phyloP scores from a whole-genome alignment of 441 rosid genomes.

The Breynia disticha region DNA sequence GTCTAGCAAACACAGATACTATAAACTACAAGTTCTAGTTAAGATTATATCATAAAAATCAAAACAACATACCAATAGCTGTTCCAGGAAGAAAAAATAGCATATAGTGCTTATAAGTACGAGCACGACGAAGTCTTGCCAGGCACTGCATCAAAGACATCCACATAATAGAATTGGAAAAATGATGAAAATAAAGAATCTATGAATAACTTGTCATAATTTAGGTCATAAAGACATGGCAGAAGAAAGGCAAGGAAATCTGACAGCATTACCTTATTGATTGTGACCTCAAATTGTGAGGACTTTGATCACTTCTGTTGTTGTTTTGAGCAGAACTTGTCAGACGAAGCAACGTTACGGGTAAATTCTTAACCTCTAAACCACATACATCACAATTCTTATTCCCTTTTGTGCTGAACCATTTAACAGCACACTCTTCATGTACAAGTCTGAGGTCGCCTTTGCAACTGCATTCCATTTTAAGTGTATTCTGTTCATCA shows the following conservation, averaged over 20 bases:
- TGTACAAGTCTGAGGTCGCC: conserved; percentile 85
- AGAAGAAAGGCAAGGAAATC: background rate
- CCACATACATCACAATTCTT: conserved; percentile 90
- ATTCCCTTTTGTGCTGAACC: conserved; percentile 86
- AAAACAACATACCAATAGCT: conserved; percentile 64
- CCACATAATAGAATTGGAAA: background rate
- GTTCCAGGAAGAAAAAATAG: conserved; percentile 98
- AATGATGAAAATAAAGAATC: background rate
- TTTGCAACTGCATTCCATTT: conserved; percentile 97
- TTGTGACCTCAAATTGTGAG: conserved; percentile 33
- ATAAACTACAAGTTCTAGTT: no score
- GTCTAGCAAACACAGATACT: no score
- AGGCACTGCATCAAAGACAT: conserved; percentile 50
- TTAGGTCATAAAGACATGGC: background rate
- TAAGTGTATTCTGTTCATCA: conserved; percentile 75
- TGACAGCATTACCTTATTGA: conserved; percentile 34
- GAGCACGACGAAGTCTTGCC: conserved; percentile 96
- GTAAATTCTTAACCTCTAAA: conserved; percentile 73
- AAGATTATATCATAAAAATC: background rate
- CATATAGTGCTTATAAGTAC: conserved; percentile 82
- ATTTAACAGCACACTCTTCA: conserved; percentile 71
- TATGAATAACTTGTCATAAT: background rate
- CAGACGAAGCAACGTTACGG: conserved; percentile 68
- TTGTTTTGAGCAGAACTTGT: conserved; percentile 35
- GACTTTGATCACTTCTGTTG: conserved; percentile 36